These are phyloP conservation scores for Apiospora phragmitis DNA, from an alignment of 2,329 filamentous ascomycete genomes.

Conservation along the genomic window DNA sequence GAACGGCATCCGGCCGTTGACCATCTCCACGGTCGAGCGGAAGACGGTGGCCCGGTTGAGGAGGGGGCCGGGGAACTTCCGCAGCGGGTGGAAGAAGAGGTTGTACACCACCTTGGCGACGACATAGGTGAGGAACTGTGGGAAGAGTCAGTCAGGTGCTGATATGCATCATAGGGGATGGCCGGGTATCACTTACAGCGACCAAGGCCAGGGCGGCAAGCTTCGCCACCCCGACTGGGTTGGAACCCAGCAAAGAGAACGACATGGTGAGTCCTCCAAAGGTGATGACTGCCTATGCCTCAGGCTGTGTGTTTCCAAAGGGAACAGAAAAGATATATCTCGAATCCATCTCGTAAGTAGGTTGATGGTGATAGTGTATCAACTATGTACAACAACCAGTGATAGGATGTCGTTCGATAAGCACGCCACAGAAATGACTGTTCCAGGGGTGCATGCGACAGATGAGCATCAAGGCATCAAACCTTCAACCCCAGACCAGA, in stretches of 20 bases:
- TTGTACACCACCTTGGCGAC: constrained; percentile 8
- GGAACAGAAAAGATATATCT: not conserved
- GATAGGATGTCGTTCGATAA: not conserved
- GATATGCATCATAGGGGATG: not conserved
- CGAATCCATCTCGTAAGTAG: not conserved
- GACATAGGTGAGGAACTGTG: not conserved
- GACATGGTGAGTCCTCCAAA: not conserved
- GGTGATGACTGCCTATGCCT: not conserved
- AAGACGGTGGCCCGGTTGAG: constrained; percentile 4
- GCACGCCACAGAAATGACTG: not conserved
- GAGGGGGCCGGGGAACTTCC: constrained; percentile 10
- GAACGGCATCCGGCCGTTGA: constrained; percentile 10
- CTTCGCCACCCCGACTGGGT: not conserved
- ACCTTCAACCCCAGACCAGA: not conserved
- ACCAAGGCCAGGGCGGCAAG: not conserved
- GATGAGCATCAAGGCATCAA: not conserved
- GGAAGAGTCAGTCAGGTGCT: not conserved
- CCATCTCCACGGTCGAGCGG: not conserved
- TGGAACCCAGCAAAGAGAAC: not conserved
- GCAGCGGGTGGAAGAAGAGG: constrained; percentile 10
- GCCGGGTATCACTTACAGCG: not conserved
- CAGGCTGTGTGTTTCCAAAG: not conserved
- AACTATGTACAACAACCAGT: not conserved
- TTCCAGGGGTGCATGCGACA: not conserved
- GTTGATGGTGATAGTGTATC: not conserved